Evolutionary conservation across 495 filamentous ascomycete species (phyloP), one percentile per base, ranked within the genome.

Genomic region (Neurospora terricola): DNA sequence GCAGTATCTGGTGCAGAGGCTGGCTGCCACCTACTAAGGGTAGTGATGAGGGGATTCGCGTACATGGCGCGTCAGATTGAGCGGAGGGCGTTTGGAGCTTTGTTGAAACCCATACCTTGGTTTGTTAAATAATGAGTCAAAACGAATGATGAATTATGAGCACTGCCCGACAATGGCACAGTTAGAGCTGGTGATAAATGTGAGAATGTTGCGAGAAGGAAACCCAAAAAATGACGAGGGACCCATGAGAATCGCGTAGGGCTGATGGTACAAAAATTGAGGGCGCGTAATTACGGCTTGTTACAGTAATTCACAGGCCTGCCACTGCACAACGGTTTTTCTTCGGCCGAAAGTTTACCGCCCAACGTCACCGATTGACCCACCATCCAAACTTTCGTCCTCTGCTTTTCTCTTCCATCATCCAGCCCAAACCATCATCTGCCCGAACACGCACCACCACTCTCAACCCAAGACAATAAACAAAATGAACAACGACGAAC

Each of bases 1-100:
- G 3, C 88, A 97, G 11, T 97, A 98, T 80, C 81, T 98, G 37
- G 88, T 92, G 42, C 90, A 93, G 83, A 88, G 95, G 75, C 80
- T 98, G 78, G 82, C 87, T 21, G 90, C 91, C 14, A 98, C 94
- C 7, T 92, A 91, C 71, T 87, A 59, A 78, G 9, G 37, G 66
- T 27, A 11, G 4, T 34, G 34, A 14, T 42, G 71, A 71, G 10
- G 38, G 9, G 38, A 23, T 43, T n/a, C 8, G 12, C 38, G 23
- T 30, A 14, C 23, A 71, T 30, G 27, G n/a, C 36, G 70, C 18
- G 39, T 71, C 48, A 59, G 23, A 59, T 30, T 59, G 48, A 59
- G 48, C 23, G 23, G 48, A 14, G 48, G 48, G 48, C 11, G 48
- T 59, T 59, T 59, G 48, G 48, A 14, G 23, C 48, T 59, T 59